Evolutionary conservation across 306 rosid genomes (phyloP).

Genomic region (Echinosophora koreensis): DNA sequence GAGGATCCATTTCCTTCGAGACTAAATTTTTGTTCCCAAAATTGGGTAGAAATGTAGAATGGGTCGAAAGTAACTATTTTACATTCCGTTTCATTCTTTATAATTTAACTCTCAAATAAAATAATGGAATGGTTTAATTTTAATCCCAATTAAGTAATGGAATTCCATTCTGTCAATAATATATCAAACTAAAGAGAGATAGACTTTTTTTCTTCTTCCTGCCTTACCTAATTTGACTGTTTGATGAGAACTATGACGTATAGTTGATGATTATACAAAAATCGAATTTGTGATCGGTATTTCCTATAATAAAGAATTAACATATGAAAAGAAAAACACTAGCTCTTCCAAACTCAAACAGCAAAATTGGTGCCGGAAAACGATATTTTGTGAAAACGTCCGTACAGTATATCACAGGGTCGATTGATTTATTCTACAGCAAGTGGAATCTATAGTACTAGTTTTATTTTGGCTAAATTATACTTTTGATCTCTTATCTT

Average conservation of each 20-base stretch:
- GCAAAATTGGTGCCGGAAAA: conserved; percentile 39
- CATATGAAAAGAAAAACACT: neutral
- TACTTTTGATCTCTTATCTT: too few species aligned
- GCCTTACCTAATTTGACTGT: neutral
- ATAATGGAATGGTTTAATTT: too few species aligned
- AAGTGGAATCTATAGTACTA: neutral
- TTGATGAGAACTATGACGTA: neutral
- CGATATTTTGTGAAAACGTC: conserved; percentile 31
- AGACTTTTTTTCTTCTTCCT: too few species aligned
- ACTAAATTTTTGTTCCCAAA: too few species aligned
- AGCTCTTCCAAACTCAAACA: conserved; percentile 38
- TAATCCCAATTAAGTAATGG: too few species aligned
- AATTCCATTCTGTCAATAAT: too few species aligned
- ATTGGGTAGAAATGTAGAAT: too few species aligned
- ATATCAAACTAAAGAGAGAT: too few species aligned
- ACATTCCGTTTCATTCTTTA: too few species aligned
- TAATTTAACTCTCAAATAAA: too few species aligned
- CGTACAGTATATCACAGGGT: conserved; percentile 31
- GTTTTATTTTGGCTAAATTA: neutral
- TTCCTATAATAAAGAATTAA: neutral
- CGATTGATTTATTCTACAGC: conserved; percentile 5
- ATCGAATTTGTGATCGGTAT: neutral
- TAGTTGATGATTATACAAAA: conserved; percentile 12
- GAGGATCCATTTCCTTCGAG: too few species aligned
- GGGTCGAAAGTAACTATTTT: too few species aligned